Base-by-base conservation (phyloP, 768 basidiomycete species). In the Rhodotorula babjevae region DNA sequence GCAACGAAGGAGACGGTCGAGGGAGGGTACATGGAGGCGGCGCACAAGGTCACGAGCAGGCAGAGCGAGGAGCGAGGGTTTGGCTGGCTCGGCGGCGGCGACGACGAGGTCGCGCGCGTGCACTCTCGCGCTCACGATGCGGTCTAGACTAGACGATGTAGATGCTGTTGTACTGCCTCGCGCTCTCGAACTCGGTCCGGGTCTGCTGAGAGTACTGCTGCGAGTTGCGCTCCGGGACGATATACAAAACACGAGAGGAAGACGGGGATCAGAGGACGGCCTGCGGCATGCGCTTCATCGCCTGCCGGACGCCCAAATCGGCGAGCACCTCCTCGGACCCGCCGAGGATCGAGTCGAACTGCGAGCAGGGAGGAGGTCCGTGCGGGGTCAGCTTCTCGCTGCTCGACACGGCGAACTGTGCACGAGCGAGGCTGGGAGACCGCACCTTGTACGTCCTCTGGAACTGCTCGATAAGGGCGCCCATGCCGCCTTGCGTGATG, bases 401-500 rank as follows among this genome's bases (percentile, higher is more conserved):
- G n/a, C n/a, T n/a, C n/a, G n/a, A n/a, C n/a, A n/a, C n/a, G n/a
- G n/a, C n/a, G n/a, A n/a, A n/a, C n/a, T n/a, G n/a, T n/a, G n/a
- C n/a, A n/a, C n/a, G n/a, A n/a, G n/a, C n/a, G n/a, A n/a, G n/a
- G n/a, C n/a, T n/a, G n/a, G n/a, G 47, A 49, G 47, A 6, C 14
- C 55, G 18, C 31, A 56, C n/a, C 55, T 40, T 52, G 33, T 55
- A 55, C n/a, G 61, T 56, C 31, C 56, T 23, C 56, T 63, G 68
- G 25, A 52, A 46, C 42, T 60, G 57, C 50, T 92, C 90, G 61
- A 90, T 86, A 77, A 84, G 85, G 66, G 83, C 83, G 52, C 91
- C 91, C 89, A 92, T 91, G 44, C 91, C 91, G 23, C 87, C 87
- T 79, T 85, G 85, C 40, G 92, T 92, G 70, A 93, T 86, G 56